Evolutionary conservation across 306 rosid species (phyloP).

Genomic region (Vicia villosa): DNA sequence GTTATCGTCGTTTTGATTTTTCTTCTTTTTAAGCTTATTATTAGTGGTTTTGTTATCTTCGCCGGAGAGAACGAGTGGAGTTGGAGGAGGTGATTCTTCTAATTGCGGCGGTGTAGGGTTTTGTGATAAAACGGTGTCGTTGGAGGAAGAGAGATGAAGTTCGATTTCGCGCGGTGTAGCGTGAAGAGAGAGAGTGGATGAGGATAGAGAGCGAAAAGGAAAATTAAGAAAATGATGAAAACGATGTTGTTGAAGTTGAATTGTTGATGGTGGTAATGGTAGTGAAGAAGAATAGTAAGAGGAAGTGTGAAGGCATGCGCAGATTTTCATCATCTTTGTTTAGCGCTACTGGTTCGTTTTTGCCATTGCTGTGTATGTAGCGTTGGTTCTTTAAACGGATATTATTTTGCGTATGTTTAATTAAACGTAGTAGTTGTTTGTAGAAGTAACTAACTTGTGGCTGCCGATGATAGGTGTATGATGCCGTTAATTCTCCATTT

Average conservation of each 20-base stretch:
- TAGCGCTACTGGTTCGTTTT: no score
- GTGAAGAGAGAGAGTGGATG: conserved; percentile 9
- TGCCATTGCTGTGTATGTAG: no score
- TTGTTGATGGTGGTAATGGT: conserved; percentile 25
- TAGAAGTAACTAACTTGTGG: no score
- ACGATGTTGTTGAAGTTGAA: conserved; percentile 32
- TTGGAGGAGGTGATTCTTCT: conserved; percentile 8
- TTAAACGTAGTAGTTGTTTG: no score
- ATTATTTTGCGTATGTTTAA: no score
- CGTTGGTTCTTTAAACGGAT: no score
- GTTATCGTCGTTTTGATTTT: conserved; percentile 41
- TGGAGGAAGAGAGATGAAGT: conserved; percentile 3
- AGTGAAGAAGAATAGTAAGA: conserved; percentile 30
- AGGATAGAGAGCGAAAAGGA: conserved; percentile 33
- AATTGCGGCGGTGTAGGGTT: conserved; percentile 3
- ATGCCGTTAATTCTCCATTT: no score
- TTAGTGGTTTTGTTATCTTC: conserved; percentile 39
- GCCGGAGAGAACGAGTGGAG: not conserved
- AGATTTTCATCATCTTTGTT: conserved; percentile 32
- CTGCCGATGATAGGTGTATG: no score
- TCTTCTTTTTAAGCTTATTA: conserved; percentile 53
- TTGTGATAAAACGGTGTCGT: conserved; percentile 37
- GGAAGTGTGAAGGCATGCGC: conserved; percentile 41
- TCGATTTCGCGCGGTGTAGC: conserved; percentile 40
- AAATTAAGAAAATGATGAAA: conserved; percentile 18